Evolutionary conservation across 1,284 basidiomycete species (phyloP).

Genomic region (Irpex sp.): DNA sequence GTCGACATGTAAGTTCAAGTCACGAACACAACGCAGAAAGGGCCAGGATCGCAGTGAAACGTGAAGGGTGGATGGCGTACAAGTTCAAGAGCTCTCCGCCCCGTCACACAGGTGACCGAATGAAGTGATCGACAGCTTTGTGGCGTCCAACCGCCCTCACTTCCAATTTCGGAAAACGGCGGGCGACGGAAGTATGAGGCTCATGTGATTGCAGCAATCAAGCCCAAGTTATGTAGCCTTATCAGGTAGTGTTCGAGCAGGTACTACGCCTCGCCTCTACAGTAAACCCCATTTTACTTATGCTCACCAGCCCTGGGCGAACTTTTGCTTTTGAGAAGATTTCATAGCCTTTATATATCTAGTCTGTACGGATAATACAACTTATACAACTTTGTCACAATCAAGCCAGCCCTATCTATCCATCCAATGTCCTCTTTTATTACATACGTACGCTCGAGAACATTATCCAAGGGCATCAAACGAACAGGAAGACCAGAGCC

Average conservation of each 20-base stretch:
- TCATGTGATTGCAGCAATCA: too few relatives aligned
- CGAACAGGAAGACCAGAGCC: background rate
- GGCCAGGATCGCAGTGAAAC: too few relatives aligned
- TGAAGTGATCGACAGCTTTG: background rate
- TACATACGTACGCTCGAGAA: constrained; percentile 2
- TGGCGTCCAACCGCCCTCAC: background rate
- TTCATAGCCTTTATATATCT: background rate
- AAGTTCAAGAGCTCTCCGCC: background rate
- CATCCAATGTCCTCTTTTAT: background rate
- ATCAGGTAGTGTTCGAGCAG: too few relatives aligned
- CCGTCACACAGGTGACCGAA: background rate
- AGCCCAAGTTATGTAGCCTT: too few relatives aligned
- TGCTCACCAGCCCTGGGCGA: too few relatives aligned
- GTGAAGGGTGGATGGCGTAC: background rate
- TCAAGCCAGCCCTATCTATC: background rate
- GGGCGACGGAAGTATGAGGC: too few relatives aligned
- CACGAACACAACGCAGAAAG: too few relatives aligned
- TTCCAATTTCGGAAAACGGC: too few relatives aligned
- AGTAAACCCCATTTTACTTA: too few relatives aligned
- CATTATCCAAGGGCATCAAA: constrained; percentile 1
- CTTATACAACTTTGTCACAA: background rate
- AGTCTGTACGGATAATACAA: background rate
- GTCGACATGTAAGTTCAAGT: too few relatives aligned
- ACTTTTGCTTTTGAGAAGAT: background rate
- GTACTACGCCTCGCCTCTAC: too few relatives aligned